Conservation (phyloP, 208 protist genomes). For the Sergeia podlipaevii region DNA sequence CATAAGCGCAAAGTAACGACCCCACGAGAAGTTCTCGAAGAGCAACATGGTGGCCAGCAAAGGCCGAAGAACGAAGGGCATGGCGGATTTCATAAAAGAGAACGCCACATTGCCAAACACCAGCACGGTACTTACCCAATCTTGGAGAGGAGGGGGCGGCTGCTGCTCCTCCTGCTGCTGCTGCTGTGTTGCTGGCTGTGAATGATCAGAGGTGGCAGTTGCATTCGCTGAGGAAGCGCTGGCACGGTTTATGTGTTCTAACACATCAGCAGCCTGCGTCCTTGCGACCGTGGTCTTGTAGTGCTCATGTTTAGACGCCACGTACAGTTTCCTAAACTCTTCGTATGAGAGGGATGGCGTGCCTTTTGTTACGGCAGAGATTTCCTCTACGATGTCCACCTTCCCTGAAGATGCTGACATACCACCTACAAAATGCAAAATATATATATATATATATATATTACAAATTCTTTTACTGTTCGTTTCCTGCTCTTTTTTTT, state of each 20-base stretch:
- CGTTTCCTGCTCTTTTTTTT: constrained; percentile 4
- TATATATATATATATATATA: constrained; percentile 1
- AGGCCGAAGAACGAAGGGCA: constrained; percentile 4
- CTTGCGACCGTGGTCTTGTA: too few species aligned
- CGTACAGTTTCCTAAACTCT: constrained; percentile 15
- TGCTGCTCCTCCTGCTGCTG: constrained; percentile 5
- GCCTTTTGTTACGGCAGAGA: not conserved
- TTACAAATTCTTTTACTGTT: not conserved
- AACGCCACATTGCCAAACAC: constrained; percentile 6
- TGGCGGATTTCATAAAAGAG: constrained; percentile 2
- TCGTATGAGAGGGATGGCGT: constrained; percentile 12
- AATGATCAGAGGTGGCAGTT: too few species aligned
- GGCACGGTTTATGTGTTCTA: too few species aligned
- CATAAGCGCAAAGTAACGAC: not conserved
- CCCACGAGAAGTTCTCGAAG: too few species aligned
- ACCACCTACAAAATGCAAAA: constrained; percentile 1
- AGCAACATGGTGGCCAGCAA: not conserved
- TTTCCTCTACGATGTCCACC: not conserved
- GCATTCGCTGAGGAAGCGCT: too few species aligned
- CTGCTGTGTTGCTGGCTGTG: too few species aligned
- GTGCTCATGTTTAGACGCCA: too few species aligned
- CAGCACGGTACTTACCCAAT: not conserved
- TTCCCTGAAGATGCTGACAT: not conserved
- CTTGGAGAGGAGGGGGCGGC: constrained; percentile 1
- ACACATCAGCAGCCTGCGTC: too few species aligned